Percentiles rank a stretch among this genome's conserved stretches.
These are phyloP conservation scores for Cutaneotrichosporon sp. DNA, from an alignment of 1,284 basidiomycete genomes.

Conservation along the genomic window DNA sequence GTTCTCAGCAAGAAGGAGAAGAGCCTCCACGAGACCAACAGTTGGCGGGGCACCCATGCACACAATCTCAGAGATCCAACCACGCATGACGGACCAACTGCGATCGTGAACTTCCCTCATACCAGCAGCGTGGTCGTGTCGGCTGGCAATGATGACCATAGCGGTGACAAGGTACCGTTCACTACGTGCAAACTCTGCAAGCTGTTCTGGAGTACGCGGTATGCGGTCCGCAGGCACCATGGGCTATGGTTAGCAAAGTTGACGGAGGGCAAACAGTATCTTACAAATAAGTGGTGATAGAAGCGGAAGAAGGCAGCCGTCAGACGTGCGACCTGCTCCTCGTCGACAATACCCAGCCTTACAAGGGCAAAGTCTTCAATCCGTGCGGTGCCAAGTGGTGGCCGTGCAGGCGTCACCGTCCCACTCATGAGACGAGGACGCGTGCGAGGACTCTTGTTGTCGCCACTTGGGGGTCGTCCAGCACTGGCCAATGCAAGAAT, in stretches of 20 bases:
- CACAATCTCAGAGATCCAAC: constrained; percentile 42
- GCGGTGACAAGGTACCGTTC: constrained; percentile 48
- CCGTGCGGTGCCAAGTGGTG: constrained; percentile 6
- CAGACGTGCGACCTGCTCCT: constrained; percentile 35
- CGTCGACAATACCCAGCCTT: constrained; percentile 42
- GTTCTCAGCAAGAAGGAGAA: constrained; percentile 46
- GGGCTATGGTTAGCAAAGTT: constrained; percentile 29
- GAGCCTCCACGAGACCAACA: constrained; percentile 43
- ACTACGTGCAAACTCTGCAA: constrained; percentile 43
- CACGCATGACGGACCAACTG: constrained; percentile 43
- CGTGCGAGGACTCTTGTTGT: neutral
- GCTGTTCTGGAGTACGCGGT: constrained; percentile 40
- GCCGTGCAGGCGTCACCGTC: neutral
- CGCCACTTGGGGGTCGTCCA: constrained; percentile 8
- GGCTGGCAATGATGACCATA: constrained; percentile 48
- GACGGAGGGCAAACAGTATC: constrained; percentile 13
- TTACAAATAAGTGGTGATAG: constrained; percentile 49
- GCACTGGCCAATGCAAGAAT: constrained; percentile 45
- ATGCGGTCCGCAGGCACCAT: constrained; percentile 47
- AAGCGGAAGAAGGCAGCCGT: constrained; percentile 45
- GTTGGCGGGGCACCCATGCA: constrained; percentile 42
- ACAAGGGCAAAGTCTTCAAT: constrained; percentile 46
- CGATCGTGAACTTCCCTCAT: constrained; percentile 40
- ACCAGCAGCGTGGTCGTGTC: constrained; percentile 32
- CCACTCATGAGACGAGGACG: neutral